Evolutionary conservation across 2,329 filamentous ascomycete genomes (phyloP).

Genomic region (Aurifilum marmelostoma): DNA sequence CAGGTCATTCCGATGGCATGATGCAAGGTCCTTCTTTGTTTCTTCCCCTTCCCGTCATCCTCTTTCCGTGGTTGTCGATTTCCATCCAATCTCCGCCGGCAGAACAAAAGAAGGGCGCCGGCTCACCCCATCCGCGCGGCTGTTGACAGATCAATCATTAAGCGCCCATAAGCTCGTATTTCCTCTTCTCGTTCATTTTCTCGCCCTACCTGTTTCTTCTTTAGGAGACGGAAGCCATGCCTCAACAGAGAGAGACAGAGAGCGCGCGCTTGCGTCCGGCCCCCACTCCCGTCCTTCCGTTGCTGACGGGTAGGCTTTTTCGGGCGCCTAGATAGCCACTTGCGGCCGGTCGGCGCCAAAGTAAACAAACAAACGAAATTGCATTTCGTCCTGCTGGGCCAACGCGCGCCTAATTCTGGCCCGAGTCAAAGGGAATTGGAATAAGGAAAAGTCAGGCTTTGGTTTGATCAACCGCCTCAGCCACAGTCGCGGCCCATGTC

Average conservation of each 20-base stretch:
- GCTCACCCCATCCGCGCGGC: not conserved
- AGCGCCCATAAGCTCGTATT: not conserved
- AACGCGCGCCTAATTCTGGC: not conserved
- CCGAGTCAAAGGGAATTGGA: not conserved
- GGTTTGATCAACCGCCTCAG: slow-evolving; percentile 15
- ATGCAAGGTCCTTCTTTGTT: not conserved
- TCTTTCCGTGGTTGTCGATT: not conserved
- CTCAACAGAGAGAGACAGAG: not conserved
- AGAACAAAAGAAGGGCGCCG: not conserved
- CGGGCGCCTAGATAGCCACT: not conserved
- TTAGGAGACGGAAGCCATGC: not conserved
- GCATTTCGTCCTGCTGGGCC: not conserved
- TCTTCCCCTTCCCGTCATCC: too few species aligned
- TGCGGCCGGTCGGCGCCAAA: not conserved
- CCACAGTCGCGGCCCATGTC: slow-evolving; percentile 10
- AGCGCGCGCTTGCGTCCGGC: not conserved
- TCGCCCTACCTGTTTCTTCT: not conserved
- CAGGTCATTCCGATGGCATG: not conserved
- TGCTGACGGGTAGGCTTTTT: not conserved
- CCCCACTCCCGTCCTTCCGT: not conserved
- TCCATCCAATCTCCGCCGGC: too few species aligned
- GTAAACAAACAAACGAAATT: not conserved
- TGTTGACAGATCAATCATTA: not conserved
- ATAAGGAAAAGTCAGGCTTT: not conserved
- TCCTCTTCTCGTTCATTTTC: not conserved